A percentile compares a stretch with the other conserved stretches of the same genome.
Evolutionary conservation across 192 early-diverging fungal genomes (phyloP).

Genomic region (Coemansia javaensis): DNA sequence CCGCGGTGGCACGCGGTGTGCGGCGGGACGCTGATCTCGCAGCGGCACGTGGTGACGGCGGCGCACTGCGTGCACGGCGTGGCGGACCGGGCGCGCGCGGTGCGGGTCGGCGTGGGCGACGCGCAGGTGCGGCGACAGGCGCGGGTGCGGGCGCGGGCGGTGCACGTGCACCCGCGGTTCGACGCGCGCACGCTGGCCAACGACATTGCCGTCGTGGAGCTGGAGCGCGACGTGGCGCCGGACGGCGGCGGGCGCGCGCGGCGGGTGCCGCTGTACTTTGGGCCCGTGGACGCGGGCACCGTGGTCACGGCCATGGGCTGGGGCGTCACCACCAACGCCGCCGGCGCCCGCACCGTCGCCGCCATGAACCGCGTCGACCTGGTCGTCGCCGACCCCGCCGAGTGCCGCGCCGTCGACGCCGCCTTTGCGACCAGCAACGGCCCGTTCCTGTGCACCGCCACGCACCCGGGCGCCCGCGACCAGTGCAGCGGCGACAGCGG

Average conservation of each 20-base stretch:
- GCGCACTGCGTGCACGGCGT: slow-evolving; percentile 43
- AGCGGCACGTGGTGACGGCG: slow-evolving; percentile 38
- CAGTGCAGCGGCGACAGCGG: slow-evolving; percentile 50
- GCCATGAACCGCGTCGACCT: slow-evolving; percentile 33
- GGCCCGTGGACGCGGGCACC: slow-evolving; percentile 7
- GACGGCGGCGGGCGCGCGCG: slow-evolving; percentile 7
- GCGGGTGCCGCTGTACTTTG: slow-evolving; percentile 34
- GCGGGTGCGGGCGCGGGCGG: neutral
- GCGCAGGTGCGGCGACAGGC: slow-evolving; percentile 10
- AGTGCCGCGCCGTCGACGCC: slow-evolving; percentile 19
- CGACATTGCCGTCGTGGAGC: slow-evolving; percentile 46
- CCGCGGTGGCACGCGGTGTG: slow-evolving; percentile 42
- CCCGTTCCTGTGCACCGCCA: slow-evolving; percentile 34
- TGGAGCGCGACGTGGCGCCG: neutral
- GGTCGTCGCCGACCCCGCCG: slow-evolving; percentile 1
- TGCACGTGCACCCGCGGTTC: slow-evolving; percentile 16
- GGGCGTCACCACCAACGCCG: slow-evolving; percentile 32
- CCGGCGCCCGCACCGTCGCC: slow-evolving; percentile 11
- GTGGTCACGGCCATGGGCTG: slow-evolving; percentile 40
- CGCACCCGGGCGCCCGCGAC: slow-evolving; percentile 20
- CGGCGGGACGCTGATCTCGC: slow-evolving; percentile 39
- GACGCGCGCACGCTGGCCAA: slow-evolving; percentile 29
- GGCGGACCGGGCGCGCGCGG: slow-evolving; percentile 1
- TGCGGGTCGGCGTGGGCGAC: slow-evolving; percentile 26
- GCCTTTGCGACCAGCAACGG: slow-evolving; percentile 28